These are phyloP conservation scores for Metschnikowia anglica DNA, from an alignment of 805 yeast species.

Conservation along the genomic window DNA sequence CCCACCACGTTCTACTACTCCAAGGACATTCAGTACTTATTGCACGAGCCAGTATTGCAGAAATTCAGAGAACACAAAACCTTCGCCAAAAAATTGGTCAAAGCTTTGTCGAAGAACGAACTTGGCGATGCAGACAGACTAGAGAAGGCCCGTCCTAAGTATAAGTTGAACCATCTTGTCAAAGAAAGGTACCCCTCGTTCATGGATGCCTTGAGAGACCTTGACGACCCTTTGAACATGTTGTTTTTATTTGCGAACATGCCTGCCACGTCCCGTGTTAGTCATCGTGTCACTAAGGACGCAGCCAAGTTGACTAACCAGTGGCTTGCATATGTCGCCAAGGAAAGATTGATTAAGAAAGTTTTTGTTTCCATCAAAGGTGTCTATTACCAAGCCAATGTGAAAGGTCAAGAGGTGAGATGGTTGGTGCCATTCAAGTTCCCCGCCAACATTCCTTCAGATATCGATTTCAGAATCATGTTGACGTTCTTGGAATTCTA, in stretches of 20 bases:
- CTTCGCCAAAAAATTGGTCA: constrained; percentile 85
- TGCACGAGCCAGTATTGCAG: constrained; percentile 90
- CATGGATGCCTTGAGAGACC: constrained; percentile 84
- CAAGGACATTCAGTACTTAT: constrained; percentile 89
- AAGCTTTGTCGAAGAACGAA: constrained; percentile 90
- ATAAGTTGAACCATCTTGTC: constrained; percentile 84
- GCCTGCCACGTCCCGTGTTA: constrained; percentile 88
- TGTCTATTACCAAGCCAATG: constrained; percentile 87
- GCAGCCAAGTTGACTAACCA: constrained; percentile 87
- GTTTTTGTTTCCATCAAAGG: constrained; percentile 97
- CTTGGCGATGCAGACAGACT: constrained; percentile 82
- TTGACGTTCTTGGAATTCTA: constrained; percentile 94
- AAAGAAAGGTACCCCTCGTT: constrained; percentile 96
- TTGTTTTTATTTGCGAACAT: constrained; percentile 87
- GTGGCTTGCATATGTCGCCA: constrained; percentile 92
- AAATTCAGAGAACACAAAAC: constrained; percentile 95
- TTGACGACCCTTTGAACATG: constrained; percentile 96
- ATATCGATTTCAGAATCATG: constrained; percentile 96
- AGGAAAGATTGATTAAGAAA: constrained; percentile 76
- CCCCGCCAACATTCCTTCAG: constrained; percentile 92
- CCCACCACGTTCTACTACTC: constrained; percentile 91
- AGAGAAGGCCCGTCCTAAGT: constrained; percentile 77
- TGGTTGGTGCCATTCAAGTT: constrained; percentile 98
- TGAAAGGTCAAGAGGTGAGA: constrained; percentile 88
- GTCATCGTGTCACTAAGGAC: constrained; percentile 78